Percentiles rank a stretch among this genome's conserved stretches.
These are phyloP conservation scores for Coemansia sp. DNA, from an alignment of 192 early-diverging fungal genomes.

Conservation along the genomic window DNA sequence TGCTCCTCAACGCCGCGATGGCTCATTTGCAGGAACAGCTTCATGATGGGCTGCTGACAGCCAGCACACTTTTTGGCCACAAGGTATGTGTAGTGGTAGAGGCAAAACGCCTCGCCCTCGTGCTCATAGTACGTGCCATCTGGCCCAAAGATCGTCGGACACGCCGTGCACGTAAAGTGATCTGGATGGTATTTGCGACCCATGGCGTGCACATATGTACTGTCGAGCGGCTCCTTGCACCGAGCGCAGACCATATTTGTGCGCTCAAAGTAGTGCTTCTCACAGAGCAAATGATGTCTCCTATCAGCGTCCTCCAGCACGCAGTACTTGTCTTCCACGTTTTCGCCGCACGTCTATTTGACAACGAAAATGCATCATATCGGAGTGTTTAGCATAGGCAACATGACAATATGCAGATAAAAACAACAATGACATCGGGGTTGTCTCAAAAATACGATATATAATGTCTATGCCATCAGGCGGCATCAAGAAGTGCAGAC, in stretches of 20 bases:
- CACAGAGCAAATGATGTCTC: conserved; percentile 43
- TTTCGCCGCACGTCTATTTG: conserved; percentile 38
- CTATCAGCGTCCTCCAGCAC: conserved; percentile 40
- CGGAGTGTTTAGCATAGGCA: background rate
- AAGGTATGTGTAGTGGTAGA: conserved; percentile 88
- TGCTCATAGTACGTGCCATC: conserved; percentile 97
- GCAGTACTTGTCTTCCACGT: conserved; percentile 43
- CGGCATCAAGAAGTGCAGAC: background rate
- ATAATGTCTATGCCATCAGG: background rate
- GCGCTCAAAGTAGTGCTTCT: conserved; percentile 47
- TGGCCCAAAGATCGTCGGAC: conserved; percentile 88
- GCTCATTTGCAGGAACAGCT: conserved; percentile 95
- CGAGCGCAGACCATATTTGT: conserved; percentile 59
- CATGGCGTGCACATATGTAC: conserved; percentile 89
- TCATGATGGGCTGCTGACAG: conserved; percentile 91
- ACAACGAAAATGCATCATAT: background rate
- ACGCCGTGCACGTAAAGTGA: conserved; percentile 95
- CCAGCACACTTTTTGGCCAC: conserved; percentile 95
- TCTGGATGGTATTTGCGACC: conserved; percentile 95
- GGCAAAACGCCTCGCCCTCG: conserved; percentile 89
- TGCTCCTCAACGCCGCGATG: conserved; percentile 74
- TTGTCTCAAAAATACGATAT: background rate
- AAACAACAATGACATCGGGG: conserved; percentile 15
- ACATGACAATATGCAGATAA: background rate
- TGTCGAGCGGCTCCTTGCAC: conserved; percentile 85